Percentiles rank a stretch among this genome's conserved stretches.
These are phyloP conservation scores for Hamigera avellanea DNA, from an alignment of 495 filamentous ascomycete species.

Conservation along the genomic window DNA sequence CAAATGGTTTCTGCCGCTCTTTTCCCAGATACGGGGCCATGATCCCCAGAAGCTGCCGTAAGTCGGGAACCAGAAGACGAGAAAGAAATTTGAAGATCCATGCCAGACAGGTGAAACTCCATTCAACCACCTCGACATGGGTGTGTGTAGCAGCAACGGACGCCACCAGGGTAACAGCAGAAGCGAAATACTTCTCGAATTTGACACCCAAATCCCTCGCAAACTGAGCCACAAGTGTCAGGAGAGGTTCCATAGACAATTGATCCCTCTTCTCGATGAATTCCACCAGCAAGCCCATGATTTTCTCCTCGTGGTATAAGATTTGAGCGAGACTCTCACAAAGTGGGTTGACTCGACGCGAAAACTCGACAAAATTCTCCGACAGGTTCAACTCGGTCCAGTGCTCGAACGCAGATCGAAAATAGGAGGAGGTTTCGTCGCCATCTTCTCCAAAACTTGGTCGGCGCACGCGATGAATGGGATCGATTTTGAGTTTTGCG, in stretches of 20 bases:
- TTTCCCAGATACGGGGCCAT: slow-evolving; percentile 82
- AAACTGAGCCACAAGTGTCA: slow-evolving; percentile 77
- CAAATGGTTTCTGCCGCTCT: slow-evolving; percentile 66
- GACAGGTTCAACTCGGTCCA: slow-evolving; percentile 90
- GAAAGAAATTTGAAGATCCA: slow-evolving; percentile 97
- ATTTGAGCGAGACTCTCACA: slow-evolving; percentile 88
- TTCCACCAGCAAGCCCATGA: slow-evolving; percentile 65
- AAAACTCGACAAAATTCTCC: slow-evolving; percentile 62
- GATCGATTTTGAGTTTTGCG: slow-evolving; percentile 86
- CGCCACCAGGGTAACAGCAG: slow-evolving; percentile 55
- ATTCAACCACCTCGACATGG: slow-evolving; percentile 77
- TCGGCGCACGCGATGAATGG: slow-evolving; percentile 73
- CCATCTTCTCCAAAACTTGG: slow-evolving; percentile 64
- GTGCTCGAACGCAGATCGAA: slow-evolving; percentile 67
- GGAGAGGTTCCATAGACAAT: slow-evolving; percentile 68
- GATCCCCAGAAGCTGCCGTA: slow-evolving; percentile 70
- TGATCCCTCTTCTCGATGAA: slow-evolving; percentile 68
- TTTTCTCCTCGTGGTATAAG: slow-evolving; percentile 71
- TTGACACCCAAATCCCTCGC: slow-evolving; percentile 80
- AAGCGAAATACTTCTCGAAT: slow-evolving; percentile 79
- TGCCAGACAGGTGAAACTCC: slow-evolving; percentile 89
- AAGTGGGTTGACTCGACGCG: slow-evolving; percentile 56
- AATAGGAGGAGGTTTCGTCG: slow-evolving; percentile 66
- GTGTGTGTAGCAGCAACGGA: slow-evolving; percentile 49
- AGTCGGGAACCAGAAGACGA: slow-evolving; percentile 68